Conservation (phyloP, 352 stramenopile species). For the Discostella stelligera region DNA sequence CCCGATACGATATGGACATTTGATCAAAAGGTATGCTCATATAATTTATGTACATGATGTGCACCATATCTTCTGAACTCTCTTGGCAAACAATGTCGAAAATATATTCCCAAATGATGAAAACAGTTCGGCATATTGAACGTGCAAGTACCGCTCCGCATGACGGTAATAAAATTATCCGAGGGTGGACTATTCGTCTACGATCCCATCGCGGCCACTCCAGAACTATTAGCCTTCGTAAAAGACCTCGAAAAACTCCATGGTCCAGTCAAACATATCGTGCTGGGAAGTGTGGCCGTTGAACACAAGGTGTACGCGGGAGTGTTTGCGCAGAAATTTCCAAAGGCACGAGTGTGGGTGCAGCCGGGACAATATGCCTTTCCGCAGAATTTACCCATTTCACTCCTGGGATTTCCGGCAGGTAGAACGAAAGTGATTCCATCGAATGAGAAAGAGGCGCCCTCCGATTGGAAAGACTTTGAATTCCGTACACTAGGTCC, state of each 20-base stretch:
- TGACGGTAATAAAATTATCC: conserved; percentile 78
- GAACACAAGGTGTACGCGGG: conserved; percentile 86
- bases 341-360: conserved; percentile 72
- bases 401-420: conserved; percentile 79
- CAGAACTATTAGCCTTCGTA: conserved; percentile 66
- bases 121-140: conserved; percentile 79
- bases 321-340: conserved; percentile 82
- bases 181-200: conserved; percentile 80
- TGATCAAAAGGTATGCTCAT: conserved; percentile 73
- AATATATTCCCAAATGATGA: neutral
- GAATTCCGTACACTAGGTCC: conserved; percentile 77
- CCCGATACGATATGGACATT: conserved; percentile 83
- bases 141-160: conserved; percentile 83
- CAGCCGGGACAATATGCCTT: conserved; percentile 82
- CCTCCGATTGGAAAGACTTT: conserved; percentile 73
- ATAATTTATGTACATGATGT: no score
- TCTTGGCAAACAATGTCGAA: no score
- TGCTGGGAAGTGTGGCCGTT: conserved; percentile 81
- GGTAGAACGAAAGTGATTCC: conserved; percentile 63
- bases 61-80: no score
- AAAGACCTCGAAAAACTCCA: conserved; percentile 68
- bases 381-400: conserved; percentile 63
- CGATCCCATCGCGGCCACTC: conserved; percentile 83
- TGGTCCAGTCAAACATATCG: conserved; percentile 82
- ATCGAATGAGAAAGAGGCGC: conserved; percentile 46